Percentiles rank a stretch among this genome's conserved stretches.
Conservation (phyloP, 2,329 filamentous ascomycete genomes). For the Talaromyces sp. region DNA sequence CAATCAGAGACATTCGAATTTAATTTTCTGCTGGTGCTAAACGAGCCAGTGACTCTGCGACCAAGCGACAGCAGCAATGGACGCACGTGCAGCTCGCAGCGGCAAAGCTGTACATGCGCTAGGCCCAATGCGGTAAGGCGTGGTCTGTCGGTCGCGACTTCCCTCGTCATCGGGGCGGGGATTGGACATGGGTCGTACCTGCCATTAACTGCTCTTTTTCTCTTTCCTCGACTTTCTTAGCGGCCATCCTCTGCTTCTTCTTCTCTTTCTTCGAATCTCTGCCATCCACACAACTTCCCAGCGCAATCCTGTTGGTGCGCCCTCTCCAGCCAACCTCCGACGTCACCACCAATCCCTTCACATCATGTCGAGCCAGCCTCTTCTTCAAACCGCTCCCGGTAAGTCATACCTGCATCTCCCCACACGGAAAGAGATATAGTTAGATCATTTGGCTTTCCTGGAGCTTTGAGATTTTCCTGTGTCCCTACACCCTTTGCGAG, state of each 20-base stretch:
- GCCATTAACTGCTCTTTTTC: neutral
- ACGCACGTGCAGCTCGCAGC: slow-evolving; percentile 20
- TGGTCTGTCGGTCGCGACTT: slow-evolving; percentile 8
- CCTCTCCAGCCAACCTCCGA: neutral
- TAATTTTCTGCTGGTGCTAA: neutral
- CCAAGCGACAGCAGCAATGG: slow-evolving; percentile 14
- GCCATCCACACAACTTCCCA: neutral
- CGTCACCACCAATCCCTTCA: neutral
- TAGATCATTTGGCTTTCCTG: neutral
- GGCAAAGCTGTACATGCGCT: slow-evolving; percentile 18
- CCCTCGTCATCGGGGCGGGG: slow-evolving; percentile 18
- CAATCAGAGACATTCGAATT: neutral
- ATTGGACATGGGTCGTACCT: slow-evolving; percentile 5
- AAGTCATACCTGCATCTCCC: slow-evolving; percentile 34
- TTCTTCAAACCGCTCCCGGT: slow-evolving; percentile 93
- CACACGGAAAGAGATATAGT: neutral
- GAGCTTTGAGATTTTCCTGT: too few relatives aligned
- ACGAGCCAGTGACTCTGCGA: neutral
- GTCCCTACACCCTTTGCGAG: neutral
- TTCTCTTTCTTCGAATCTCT: neutral
- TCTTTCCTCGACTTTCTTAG: neutral
- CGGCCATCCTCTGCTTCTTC: neutral
- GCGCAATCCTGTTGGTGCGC: neutral
- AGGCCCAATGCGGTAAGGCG: slow-evolving; percentile 13
- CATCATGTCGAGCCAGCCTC: slow-evolving; percentile 91